Evolutionary conservation across 2,329 filamentous ascomycete genomes (phyloP), one percentile per base, ranked within the genome.

Genomic region (Botrytis fragariae): DNA sequence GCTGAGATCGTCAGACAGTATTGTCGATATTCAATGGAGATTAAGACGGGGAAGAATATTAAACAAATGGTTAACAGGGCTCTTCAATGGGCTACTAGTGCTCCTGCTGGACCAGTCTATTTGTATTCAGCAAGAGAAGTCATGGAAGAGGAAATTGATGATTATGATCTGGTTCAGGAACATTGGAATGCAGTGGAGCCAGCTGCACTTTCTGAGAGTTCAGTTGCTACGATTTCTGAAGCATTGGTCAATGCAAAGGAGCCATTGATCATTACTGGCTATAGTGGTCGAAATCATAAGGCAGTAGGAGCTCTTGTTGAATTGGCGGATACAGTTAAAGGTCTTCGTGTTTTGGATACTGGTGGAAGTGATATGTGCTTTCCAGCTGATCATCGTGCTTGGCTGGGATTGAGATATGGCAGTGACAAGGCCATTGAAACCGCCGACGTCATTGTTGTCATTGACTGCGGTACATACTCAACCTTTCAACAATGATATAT

Each of bases 361-460:
- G 92, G 91, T 29, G 92, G 92, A 61, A 92, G 90, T 78, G 92
- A 95, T 79, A 93, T 95, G 92, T 93, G 90, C 79, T 94, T 95
- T 82, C 92, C 92, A 0, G 90, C 88, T 0, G 85, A 91, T 71
- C 92, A 94, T 77, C 89, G 87, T 2, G 89, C 83, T 0, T 93
- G 88, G 84, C 80, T 93, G 20, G 91, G 95, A 3, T 81, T 96
- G 69, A 87, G 90, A 61, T 97, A 91, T 78, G 93, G 93, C 4
- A 86, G 88, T 4, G 92, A 97, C 69, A 89, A 93, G 2, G 85
- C 86, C 60, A 93, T 97, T 80, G 87, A 86, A 63, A 89, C 89
- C 0, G 93, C 95, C 0, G 95, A 98, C 81, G 88, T 94, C 18
- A 97, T 98, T 74, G 77, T 98, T 1, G 91, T 97, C 3, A 80